Percentiles rank a stretch among this genome's conserved stretches.
These are phyloP conservation scores for Epichloe sibirici DNA, from an alignment of 2,329 filamentous ascomycete species.

Conservation along the genomic window DNA sequence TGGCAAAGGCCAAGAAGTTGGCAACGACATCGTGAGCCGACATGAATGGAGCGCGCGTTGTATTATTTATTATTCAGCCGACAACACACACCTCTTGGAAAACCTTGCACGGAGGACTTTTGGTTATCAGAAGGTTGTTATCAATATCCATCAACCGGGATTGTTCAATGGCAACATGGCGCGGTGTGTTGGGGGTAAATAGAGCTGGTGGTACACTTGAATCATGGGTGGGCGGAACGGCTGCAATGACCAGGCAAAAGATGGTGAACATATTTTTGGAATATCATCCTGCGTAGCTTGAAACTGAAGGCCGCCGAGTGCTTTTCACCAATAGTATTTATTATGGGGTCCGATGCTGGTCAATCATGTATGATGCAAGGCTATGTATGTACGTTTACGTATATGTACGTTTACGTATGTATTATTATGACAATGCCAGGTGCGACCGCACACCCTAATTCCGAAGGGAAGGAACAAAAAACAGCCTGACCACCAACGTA, in stretches of 20 bases:
- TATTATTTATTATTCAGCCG: too few relatives aligned
- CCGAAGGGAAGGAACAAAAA: not conserved
- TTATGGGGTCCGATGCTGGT: not conserved
- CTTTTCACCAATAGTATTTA: not conserved
- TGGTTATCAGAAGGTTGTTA: not conserved
- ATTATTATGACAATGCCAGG: not conserved
- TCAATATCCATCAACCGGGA: not conserved
- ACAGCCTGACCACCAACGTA: not conserved
- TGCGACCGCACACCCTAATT: not conserved
- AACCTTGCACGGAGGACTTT: too few relatives aligned
- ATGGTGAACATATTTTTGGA: too few relatives aligned
- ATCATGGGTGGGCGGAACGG: too few relatives aligned
- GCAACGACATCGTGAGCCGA: not conserved
- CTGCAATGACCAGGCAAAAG: too few relatives aligned
- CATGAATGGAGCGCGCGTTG: too few relatives aligned
- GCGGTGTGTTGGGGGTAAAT: too few relatives aligned
- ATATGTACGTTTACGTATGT: too few relatives aligned
- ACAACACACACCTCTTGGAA: too few relatives aligned
- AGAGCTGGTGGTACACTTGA: too few relatives aligned
- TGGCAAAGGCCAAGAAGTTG: conserved; percentile 17
- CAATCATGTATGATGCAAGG: not conserved
- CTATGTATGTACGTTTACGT: not conserved
- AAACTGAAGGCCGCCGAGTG: too few relatives aligned
- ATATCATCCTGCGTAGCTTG: too few relatives aligned
- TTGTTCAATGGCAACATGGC: not conserved